These are phyloP conservation scores for Hypoxylon sp. DNA, from an alignment of 2,329 filamentous ascomycete species.

Conservation along the genomic window DNA sequence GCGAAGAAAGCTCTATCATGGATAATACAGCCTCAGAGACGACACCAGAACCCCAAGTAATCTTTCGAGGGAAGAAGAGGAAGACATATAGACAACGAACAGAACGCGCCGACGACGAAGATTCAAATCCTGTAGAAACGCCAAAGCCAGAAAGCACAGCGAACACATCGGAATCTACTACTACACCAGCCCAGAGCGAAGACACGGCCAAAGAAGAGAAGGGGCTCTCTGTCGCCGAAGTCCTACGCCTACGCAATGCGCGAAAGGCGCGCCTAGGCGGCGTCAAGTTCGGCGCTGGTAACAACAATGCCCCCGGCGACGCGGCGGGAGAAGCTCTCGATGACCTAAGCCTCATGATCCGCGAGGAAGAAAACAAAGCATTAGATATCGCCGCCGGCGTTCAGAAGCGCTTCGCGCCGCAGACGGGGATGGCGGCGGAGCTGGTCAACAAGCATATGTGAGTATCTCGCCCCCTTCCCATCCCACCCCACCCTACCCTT, in stretches of 20 bases:
- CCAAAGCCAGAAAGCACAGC: slow-evolving; percentile 14
- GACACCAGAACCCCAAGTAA: slow-evolving; percentile 55
- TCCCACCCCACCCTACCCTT: not conserved
- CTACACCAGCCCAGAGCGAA: slow-evolving; percentile 31
- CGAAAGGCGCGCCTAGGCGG: slow-evolving; percentile 67
- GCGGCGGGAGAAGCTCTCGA: slow-evolving; percentile 50
- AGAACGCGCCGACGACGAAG: slow-evolving; percentile 49
- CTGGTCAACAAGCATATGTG: slow-evolving; percentile 84
- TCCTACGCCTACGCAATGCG: slow-evolving; percentile 67
- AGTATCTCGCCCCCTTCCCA: slow-evolving; percentile 59
- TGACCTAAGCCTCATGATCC: slow-evolving; percentile 58
- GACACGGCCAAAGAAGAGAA: slow-evolving; percentile 55
- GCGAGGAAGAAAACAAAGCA: slow-evolving; percentile 54
- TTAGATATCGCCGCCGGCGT: slow-evolving; percentile 55
- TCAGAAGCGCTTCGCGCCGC: slow-evolving; percentile 75
- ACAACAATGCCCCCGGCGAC: slow-evolving; percentile 39
- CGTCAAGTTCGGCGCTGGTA: slow-evolving; percentile 67
- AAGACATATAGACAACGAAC: slow-evolving; percentile 71
- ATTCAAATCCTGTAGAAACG: slow-evolving; percentile 21
- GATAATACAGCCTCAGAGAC: slow-evolving; percentile 46
- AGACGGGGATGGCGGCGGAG: slow-evolving; percentile 78
- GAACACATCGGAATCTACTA: slow-evolving; percentile 30
- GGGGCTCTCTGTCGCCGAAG: slow-evolving; percentile 64
- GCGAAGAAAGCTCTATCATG: slow-evolving; percentile 39
- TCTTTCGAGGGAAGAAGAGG: slow-evolving; percentile 74